Conservation (phyloP, 1,139 yeast species). For the Torulaspora globosa region DNA sequence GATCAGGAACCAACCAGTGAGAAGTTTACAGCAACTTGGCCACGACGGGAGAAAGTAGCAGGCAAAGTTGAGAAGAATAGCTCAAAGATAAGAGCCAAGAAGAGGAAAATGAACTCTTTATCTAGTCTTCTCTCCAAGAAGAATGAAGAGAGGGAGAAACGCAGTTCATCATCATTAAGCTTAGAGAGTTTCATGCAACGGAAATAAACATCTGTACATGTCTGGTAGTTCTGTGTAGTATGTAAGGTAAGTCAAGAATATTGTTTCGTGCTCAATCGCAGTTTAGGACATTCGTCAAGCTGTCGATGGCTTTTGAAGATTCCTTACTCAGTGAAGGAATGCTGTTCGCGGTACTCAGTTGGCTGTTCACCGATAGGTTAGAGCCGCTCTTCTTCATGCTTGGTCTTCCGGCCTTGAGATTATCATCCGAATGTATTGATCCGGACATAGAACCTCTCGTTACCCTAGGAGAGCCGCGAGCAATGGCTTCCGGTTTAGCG, state of each 20-base stretch:
- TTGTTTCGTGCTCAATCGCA: conserved; percentile 5
- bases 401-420: conserved; percentile 5
- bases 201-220: conserved; percentile 5
- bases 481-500: conserved; percentile 15
- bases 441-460: conserved; percentile 29
- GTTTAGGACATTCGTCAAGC: conserved; percentile 12
- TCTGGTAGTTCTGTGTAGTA: conserved; percentile 1
- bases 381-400: conserved; percentile 8
- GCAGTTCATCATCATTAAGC: conserved; percentile 40
- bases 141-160: conserved; percentile 40
- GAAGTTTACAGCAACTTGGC: conserved; percentile 29
- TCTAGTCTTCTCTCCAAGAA: conserved; percentile 42
- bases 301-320: conserved; percentile 12
- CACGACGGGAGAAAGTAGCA: conserved; percentile 27
- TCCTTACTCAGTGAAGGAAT: conserved; percentile 7
- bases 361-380: conserved; percentile 4
- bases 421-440: conserved; percentile 10
- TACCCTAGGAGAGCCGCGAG: conserved; percentile 20
- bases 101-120: conserved; percentile 38
- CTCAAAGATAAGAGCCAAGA: conserved; percentile 40
- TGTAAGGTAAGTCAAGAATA: conserved; percentile 1
- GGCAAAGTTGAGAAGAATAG: conserved; percentile 40
- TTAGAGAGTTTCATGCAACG: conserved; percentile 48
- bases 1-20: not conserved
- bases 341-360: conserved; percentile 6